Conservation (phyloP, 2,329 filamentous ascomycete genomes). For the Talaromyces rugulosus region DNA sequence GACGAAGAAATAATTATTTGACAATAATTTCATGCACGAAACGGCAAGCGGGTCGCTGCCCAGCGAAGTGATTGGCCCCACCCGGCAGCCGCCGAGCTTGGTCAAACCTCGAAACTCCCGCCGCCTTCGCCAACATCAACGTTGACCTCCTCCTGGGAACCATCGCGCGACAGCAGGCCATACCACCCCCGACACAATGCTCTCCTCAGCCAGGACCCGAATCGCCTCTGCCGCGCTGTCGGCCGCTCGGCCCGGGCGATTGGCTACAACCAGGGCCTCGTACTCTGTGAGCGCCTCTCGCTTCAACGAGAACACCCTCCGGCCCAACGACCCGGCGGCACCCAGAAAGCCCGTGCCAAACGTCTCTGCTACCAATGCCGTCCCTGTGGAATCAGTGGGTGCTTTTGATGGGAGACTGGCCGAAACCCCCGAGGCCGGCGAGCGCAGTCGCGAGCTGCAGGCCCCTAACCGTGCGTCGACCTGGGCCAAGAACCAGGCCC, state of each 20-base stretch:
- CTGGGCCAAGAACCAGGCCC: constrained; percentile 84
- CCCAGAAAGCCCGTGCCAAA: constrained; percentile 46
- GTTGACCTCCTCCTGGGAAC: constrained; percentile 9
- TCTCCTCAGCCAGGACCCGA: constrained; percentile 41
- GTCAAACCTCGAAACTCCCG: constrained; percentile 31
- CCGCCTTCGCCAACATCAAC: constrained; percentile 14
- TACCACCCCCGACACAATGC: constrained; percentile 32
- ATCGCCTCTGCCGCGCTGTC: constrained; percentile 41
- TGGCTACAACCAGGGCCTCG: constrained; percentile 25
- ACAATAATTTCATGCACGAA: constrained; percentile 17
- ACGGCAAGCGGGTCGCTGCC: constrained; percentile 16
- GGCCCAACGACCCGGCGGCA: constrained; percentile 55
- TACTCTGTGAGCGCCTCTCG: constrained; percentile 43
- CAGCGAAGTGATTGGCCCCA: constrained; percentile 22
- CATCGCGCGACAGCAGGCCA: neutral
- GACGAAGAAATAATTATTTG: neutral
- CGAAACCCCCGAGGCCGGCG: constrained; percentile 53
- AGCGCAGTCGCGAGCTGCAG: constrained; percentile 62
- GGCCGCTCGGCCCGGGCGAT: constrained; percentile 21
- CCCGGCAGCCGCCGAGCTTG: constrained; percentile 19
- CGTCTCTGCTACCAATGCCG: constrained; percentile 59
- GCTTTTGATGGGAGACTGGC: constrained; percentile 43
- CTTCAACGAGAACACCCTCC: constrained; percentile 37
- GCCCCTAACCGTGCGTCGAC: constrained; percentile 77
- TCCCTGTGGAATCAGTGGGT: constrained; percentile 46